Percentiles rank a stretch among this genome's conserved stretches.
Conservation (phyloP, 306 rosid species). For the Gynostemma pentaphyllum region DNA sequence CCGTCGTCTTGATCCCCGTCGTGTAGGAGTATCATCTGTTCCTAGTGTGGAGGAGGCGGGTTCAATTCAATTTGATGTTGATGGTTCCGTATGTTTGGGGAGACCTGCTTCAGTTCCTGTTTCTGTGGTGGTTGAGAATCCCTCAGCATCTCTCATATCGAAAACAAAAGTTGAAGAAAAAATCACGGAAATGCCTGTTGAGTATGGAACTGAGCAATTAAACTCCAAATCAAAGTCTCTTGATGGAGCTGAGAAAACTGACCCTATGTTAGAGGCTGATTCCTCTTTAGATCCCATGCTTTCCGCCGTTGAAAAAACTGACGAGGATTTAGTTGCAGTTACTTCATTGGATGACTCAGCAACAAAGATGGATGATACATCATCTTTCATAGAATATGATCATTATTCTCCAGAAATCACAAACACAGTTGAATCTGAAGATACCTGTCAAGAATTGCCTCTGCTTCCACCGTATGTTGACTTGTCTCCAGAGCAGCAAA, state of each 20-base stretch:
- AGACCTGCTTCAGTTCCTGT: constrained; percentile 41
- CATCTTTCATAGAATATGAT: constrained; percentile 44
- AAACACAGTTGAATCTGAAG: constrained; percentile 54
- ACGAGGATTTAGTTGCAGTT: constrained; percentile 36
- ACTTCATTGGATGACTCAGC: constrained; percentile 31
- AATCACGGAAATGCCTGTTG: constrained; percentile 31
- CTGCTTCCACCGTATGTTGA: constrained; percentile 67
- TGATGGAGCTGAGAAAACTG: constrained; percentile 41
- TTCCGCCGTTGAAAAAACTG: constrained; percentile 30
- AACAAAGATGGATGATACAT: constrained; percentile 34
- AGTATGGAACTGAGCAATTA: constrained; percentile 28
- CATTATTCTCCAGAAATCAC: constrained; percentile 45
- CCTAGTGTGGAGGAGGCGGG: constrained; percentile 40
- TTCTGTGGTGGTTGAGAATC: constrained; percentile 23
- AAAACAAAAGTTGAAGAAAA: constrained; percentile 38
- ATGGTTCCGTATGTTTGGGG: constrained; percentile 33
- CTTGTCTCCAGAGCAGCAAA: constrained; percentile 59
- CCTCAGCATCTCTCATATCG: constrained; percentile 25
- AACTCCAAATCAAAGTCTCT: constrained; percentile 31
- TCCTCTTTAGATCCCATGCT: constrained; percentile 31
- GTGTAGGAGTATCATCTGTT: constrained; percentile 30
- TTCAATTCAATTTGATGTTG: constrained; percentile 37
- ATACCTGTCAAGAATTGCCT: constrained; percentile 67
- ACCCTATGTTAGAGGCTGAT: constrained; percentile 19
- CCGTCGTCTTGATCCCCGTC: constrained; percentile 94